Evolutionary conservation across 2,329 filamentous ascomycete species (phyloP).

Genomic region (Chaetomium strumarium): DNA sequence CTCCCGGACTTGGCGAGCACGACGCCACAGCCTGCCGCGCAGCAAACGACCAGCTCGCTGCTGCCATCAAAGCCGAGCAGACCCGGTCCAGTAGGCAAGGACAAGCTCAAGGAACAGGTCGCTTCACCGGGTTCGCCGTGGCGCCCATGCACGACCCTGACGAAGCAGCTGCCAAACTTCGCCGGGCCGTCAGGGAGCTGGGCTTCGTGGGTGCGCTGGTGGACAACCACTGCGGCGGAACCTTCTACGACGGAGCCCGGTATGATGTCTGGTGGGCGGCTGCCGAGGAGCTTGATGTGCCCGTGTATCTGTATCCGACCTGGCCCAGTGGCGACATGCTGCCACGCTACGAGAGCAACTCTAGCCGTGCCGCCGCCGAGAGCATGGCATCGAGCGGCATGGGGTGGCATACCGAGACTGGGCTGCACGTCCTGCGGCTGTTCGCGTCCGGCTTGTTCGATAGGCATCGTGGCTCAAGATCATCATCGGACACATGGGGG

Average conservation of each 20-base stretch:
- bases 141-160: constrained; percentile 29
- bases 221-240: constrained; percentile 35
- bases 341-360: constrained; percentile 28
- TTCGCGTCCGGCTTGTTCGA: constrained; percentile 52
- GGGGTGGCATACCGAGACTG: constrained; percentile 48
- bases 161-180: constrained; percentile 38
- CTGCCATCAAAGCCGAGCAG: constrained; percentile 13
- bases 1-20: constrained; percentile 18
- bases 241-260: constrained; percentile 38
- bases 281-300: constrained; percentile 36
- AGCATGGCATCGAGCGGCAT: constrained; percentile 38
- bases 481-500: constrained; percentile 47
- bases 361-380: constrained; percentile 24
- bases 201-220: constrained; percentile 44
- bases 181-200: constrained; percentile 37
- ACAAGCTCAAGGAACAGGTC: constrained; percentile 9
- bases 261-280: constrained; percentile 39
- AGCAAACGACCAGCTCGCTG: constrained; percentile 25
- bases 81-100: not conserved
- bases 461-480: constrained; percentile 46
- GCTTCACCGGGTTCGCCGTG: constrained; percentile 27
- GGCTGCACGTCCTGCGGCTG: constrained; percentile 42
- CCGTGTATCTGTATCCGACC: constrained; percentile 39
- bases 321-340: constrained; percentile 30
- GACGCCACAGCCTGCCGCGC: constrained; percentile 12